Percentiles rank a stretch among this genome's conserved stretches.
phyloP scores from a whole-genome alignment of 2,329 filamentous ascomycete genomes.

The Lomentospora prolificans region DNA sequence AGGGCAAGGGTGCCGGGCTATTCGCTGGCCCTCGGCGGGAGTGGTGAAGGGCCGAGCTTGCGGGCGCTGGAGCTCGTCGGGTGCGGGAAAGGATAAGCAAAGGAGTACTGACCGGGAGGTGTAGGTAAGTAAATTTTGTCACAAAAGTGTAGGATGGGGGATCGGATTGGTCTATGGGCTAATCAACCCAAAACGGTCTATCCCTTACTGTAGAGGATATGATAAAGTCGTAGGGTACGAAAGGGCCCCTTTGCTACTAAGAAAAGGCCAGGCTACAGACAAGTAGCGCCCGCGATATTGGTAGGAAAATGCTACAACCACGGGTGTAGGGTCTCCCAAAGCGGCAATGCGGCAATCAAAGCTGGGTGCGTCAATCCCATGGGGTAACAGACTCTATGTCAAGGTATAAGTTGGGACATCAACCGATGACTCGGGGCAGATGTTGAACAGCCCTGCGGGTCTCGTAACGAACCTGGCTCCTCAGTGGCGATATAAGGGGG shows the following conservation, averaged over 20 bases:
- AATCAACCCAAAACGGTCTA: constrained; percentile 2
- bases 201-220: constrained; percentile 1
- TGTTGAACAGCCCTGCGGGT: background rate
- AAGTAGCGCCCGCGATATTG: background rate
- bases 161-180: background rate
- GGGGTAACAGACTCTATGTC: background rate
- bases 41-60: constrained; percentile 11
- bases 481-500: too few relatives aligned
- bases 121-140: constrained; percentile 8
- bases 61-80: constrained; percentile 19
- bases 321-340: background rate
- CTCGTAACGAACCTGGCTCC: background rate
- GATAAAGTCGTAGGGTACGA: background rate
- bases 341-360: background rate
- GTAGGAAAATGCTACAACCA: background rate
- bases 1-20: constrained; percentile 14
- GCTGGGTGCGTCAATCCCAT: background rate
- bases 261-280: background rate
- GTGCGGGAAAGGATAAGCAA: constrained; percentile 15
- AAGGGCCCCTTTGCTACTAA: background rate
- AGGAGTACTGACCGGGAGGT: constrained; percentile 10
- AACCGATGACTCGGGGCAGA: background rate
- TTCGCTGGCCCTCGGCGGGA: constrained; percentile 1
- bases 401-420: background rate
- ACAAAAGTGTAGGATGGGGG: constrained; percentile 6